These are phyloP conservation scores for Annulohypoxylon nitens DNA, from an alignment of 495 filamentous ascomycete species.

Conservation along the genomic window DNA sequence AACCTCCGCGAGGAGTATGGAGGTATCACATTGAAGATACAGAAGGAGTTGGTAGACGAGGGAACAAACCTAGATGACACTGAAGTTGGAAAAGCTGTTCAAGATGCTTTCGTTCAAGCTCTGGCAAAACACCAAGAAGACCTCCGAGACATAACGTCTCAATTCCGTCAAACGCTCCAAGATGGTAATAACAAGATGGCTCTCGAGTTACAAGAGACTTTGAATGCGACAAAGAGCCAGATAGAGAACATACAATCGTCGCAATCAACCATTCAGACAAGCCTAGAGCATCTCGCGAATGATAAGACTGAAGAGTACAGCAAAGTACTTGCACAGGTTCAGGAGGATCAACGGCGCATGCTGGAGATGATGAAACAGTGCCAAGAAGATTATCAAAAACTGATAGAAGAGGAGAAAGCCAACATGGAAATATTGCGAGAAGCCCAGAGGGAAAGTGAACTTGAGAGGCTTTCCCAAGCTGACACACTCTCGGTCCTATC, in stretches of 20 bases:
- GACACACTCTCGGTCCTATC: neutral
- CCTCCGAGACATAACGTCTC: neutral
- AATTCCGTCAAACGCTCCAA: neutral
- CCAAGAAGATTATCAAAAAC: neutral
- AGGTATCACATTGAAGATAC: neutral
- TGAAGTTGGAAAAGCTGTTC: neutral
- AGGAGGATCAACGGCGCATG: neutral
- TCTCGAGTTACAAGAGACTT: neutral
- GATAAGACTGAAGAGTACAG: neutral
- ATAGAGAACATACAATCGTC: neutral
- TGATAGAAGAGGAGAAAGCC: neutral
- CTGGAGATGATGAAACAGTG: conserved; percentile 1
- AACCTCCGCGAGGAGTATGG: neutral
- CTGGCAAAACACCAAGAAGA: neutral
- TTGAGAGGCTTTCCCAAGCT: neutral
- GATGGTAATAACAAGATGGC: neutral
- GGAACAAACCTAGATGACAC: neutral
- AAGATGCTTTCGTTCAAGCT: neutral
- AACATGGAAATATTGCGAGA: neutral
- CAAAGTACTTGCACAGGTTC: neutral
- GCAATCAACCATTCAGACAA: neutral
- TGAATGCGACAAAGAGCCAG: neutral
- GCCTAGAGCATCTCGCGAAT: neutral
- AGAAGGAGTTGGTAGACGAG: neutral
- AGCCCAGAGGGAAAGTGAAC: neutral